Base-by-base conservation (phyloP, 1,284 basidiomycete genomes). In the Takashimella tepidaria region DNA sequence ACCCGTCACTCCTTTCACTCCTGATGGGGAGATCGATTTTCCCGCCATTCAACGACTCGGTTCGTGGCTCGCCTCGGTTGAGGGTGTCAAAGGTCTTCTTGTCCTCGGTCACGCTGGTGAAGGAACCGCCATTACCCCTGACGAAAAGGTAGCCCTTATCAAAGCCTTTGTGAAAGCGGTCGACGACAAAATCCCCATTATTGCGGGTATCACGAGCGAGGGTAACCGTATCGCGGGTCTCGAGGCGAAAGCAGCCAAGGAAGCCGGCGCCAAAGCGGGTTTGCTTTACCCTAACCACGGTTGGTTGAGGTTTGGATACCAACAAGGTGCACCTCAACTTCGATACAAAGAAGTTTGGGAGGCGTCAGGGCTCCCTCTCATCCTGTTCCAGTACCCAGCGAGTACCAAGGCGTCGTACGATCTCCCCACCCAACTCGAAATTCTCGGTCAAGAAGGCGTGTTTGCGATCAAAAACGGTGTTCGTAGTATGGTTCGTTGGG, bases 391-490 rank as follows among this genome's bases (percentile, higher is more conserved):
- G 41, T 57, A 57, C 51, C 56, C 56, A 10, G 44, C 49, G 25
- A 41, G 19, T 2, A 57, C 56, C 25, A 46, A 47, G 20, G 56
- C 56, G 2, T 47, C 56, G 16, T 46, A 47, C 47, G 56, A 57
- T 41, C 56, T 57, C 23, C 51, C 53, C 22, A 57, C 56, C 13
- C 51, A 50, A 23, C 41, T 57, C 41, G 56, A 57, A 24, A 57
- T 57, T 46, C 40, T 57, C 22, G 20, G 48, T n/a, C 26, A 54
- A 37, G 47, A 47, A 3, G 45, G 44, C 49, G 56, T 57, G 47
- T 57, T 57, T 22, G 56, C 56, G 21, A 13, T 57, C 19, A 57
- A 57, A 45, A 57, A 57, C 49, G 56, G 56, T 24, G 56, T 57
- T 13, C 51, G 56, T 5, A 40, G 50, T 31, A 57, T 57, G 56